A percentile compares a stretch with the other conserved stretches of the same genome.
phyloP scores from a whole-genome alignment of 495 filamentous ascomycete genomes.

The Haplographium delicatum region DNA sequence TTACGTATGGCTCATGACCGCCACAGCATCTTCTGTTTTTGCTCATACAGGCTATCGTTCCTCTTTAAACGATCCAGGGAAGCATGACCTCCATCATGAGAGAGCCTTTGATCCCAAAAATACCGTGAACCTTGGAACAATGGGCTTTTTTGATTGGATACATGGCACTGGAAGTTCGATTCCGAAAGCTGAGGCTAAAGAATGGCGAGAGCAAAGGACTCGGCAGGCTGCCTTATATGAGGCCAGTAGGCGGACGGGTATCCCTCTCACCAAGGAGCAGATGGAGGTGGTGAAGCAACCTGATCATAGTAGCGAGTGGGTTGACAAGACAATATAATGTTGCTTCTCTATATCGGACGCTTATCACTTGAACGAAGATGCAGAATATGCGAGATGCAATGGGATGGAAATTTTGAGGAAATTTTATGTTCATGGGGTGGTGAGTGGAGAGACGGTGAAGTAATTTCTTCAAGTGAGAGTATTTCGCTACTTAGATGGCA shows the following conservation, averaged over 20 bases:
- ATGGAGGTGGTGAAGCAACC: constrained; percentile 1
- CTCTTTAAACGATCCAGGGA: neutral
- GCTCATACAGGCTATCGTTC: neutral
- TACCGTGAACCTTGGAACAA: constrained; percentile 2
- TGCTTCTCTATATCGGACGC: no score
- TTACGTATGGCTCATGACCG: constrained; percentile 4
- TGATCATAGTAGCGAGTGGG: constrained; percentile 2
- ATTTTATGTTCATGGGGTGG: no score
- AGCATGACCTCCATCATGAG: constrained; percentile 7
- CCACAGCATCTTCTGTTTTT: neutral
- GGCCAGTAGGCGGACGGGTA: neutral
- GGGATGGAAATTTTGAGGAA: no score
- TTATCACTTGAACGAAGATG: no score
- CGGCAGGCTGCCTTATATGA: neutral
- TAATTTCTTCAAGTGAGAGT: no score
- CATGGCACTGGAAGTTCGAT: constrained; percentile 28
- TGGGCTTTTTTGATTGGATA: constrained; percentile 24
- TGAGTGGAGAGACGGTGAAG: no score
- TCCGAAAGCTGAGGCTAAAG: neutral
- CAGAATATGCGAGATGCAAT: no score
- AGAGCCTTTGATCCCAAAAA: constrained; percentile 2
- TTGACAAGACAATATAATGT: neutral
- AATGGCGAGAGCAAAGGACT: neutral
- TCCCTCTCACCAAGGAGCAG: neutral
- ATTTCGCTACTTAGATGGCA: no score